Evolutionary conservation across 345 rosid species (phyloP).

Genomic region (Gossypium longicalyx): DNA sequence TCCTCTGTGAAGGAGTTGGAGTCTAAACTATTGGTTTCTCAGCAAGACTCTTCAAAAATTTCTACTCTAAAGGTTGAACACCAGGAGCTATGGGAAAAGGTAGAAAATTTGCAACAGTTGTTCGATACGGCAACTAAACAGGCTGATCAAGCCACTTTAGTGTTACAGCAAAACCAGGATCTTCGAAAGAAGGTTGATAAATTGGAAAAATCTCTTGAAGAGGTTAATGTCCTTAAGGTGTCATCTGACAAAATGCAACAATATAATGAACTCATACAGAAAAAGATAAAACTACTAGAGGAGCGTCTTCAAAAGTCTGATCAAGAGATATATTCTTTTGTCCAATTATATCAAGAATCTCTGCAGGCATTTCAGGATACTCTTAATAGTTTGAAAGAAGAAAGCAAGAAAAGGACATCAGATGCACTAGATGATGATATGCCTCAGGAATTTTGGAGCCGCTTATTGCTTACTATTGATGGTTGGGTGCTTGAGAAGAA

Average conservation of each 20-base stretch:
- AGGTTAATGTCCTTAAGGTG: conserved; percentile 60
- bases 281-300: conserved; percentile 75
- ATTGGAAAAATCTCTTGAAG: conserved; percentile 75
- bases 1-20: conserved; percentile 73
- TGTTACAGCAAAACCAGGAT: conserved; percentile 80
- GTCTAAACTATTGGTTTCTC: conserved; percentile 58
- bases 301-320: conserved; percentile 83
- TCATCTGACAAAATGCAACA: conserved; percentile 73
- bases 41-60: conserved; percentile 63
- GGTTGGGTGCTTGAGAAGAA: conserved; percentile 95
- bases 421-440: conserved; percentile 69
- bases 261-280: conserved; percentile 77
- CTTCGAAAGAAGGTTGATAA: conserved; percentile 71
- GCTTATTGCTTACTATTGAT: conserved; percentile 70
- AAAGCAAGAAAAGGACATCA: conserved; percentile 61
- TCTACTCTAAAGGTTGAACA: conserved; percentile 64
- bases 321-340: conserved; percentile 71
- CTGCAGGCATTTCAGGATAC: conserved; percentile 81
- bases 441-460: conserved; percentile 93
- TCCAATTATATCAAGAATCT: conserved; percentile 77
- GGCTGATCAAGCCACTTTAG: conserved; percentile 78
- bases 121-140: conserved; percentile 67
- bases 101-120: conserved; percentile 58
- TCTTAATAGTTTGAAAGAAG: conserved; percentile 65
- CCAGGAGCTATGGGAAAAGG: conserved; percentile 66